Conservation (phyloP, 164 flowering plant species). For the Aristolochia contorta region DNA sequence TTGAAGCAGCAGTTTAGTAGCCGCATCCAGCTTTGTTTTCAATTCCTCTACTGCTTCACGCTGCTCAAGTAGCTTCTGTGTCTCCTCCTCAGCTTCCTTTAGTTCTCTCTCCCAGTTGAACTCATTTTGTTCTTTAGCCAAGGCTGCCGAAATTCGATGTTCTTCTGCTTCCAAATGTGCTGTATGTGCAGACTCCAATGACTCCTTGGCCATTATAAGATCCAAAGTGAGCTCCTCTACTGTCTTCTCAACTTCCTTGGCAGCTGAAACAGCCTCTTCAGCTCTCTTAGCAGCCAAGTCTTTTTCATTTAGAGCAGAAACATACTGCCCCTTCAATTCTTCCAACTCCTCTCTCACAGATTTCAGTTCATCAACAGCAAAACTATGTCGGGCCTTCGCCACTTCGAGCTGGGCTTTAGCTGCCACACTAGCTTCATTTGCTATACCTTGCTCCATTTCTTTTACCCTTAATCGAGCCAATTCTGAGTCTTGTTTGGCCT, state of each 20-base stretch:
- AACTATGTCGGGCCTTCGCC: constrained; percentile 58
- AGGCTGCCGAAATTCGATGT: constrained; percentile 62
- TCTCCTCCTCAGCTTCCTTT: constrained; percentile 73
- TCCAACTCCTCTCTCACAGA: constrained; percentile 72
- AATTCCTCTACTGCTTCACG: constrained; percentile 48
- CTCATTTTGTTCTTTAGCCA: constrained; percentile 69
- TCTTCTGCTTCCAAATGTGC: constrained; percentile 89
- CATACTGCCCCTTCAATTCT: constrained; percentile 35
- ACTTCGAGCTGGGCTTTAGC: constrained; percentile 89
- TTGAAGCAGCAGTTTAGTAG: constrained; percentile 44
- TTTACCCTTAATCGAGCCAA: constrained; percentile 64
- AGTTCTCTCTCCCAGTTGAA: constrained; percentile 69
- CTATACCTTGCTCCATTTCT: constrained; percentile 81
- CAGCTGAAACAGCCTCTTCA: constrained; percentile 45
- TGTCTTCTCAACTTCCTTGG: constrained; percentile 65
- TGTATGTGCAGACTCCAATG: constrained; percentile 72
- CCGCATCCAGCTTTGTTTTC: constrained; percentile 50
- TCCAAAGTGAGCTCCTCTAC: constrained; percentile 82
- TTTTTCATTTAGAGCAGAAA: constrained; percentile 44
- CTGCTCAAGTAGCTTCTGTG: constrained; percentile 44
- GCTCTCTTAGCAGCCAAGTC: constrained; percentile 49
- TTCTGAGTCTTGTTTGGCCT: constrained; percentile 83
- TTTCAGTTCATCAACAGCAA: constrained; percentile 58
- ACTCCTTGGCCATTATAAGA: constrained; percentile 65
- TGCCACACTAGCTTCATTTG: constrained; percentile 77